These are phyloP conservation scores for Infundibulicybe gibba DNA, from an alignment of 768 basidiomycete species.

Conservation along the genomic window DNA sequence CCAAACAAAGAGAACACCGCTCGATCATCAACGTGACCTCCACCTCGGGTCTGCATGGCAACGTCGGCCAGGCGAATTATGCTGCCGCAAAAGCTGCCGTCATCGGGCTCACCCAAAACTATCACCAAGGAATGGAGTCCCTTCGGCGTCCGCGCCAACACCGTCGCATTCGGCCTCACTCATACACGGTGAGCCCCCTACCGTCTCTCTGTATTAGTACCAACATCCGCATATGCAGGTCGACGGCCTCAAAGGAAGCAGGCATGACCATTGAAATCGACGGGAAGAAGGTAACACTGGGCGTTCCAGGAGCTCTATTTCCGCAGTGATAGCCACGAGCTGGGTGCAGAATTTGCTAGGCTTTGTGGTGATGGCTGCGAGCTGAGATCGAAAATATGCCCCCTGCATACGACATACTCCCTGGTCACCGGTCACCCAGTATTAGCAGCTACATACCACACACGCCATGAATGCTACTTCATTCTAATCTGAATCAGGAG, in stretches of 20 bases:
- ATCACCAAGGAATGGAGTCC: conserved; percentile 86
- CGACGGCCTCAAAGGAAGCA: conserved; percentile 77
- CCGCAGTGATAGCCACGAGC: too few species aligned
- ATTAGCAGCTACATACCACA: too few species aligned
- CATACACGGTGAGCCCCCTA: conserved; percentile 56
- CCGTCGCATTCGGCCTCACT: conserved; percentile 73
- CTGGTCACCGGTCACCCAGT: too few species aligned
- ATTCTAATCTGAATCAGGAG: too few species aligned
- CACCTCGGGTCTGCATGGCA: conserved; percentile 80
- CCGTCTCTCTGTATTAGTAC: background rate
- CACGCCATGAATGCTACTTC: too few species aligned
- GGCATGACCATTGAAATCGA: conserved; percentile 75
- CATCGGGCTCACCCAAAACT: conserved; percentile 78
- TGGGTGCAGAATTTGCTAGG: too few species aligned
- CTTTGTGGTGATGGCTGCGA: too few species aligned
- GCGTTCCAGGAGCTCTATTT: conserved; percentile 67
- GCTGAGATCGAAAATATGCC: too few species aligned
- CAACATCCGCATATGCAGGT: conserved; percentile 27
- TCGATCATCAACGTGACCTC: conserved; percentile 83
- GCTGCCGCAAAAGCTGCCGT: conserved; percentile 79
- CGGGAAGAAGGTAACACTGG: conserved; percentile 81
- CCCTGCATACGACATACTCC: too few species aligned
- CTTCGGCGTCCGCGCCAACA: conserved; percentile 81
- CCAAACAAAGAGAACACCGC: conserved; percentile 57
- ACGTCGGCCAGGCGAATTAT: conserved; percentile 84